Base-by-base conservation (phyloP, 1,139 yeast species). In the Blastobotrys ciferrii region DNA sequence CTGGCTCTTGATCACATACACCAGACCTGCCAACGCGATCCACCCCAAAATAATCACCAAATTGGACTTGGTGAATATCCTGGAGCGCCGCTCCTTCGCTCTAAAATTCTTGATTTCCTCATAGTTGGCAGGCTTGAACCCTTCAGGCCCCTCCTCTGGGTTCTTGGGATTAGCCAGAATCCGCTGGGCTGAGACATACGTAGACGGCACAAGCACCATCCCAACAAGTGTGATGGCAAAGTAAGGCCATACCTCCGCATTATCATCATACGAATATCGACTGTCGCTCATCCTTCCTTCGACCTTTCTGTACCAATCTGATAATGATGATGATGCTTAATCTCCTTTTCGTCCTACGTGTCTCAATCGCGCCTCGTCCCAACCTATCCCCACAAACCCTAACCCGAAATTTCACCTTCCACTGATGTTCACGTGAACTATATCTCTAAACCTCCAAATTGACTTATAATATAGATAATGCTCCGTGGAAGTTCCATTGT, bases 231-330 rank as follows among this genome's bases (percentile, higher is more conserved):
- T 92, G 62, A 87, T 71, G 50, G 85, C 80, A 63, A 91, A 92
- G 66, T 84, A 89, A 40, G 98, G 98, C 98, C 98, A 92, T 4
- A 95, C 89, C 62, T 88, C 95, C 42, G 92, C 82, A 60, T 82
- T 81, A 66, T 89, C 98, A 70, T 92, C 98, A 68, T 91, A 92
- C 52, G 72, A 67, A 57, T 73, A 73, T 50, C 73, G 65, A 33
- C 76, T 68, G 58, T 72, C 73, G 45, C 67, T 61, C 71, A 67
- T 65, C 36, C 28, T 23, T 23, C 5, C 28, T 5, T 23, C 28
- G 9, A 9, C 28, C 28, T 5, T 9, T 23, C 28, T 55, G 25
- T 32, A 11, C 28, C 28, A 23, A 5, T 23, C 9, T 23, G 28
- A 23, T 23, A 23, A 23, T 23, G 28, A 5, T 23, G 28, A 23